Evolutionary conservation across 2,329 filamentous ascomycete species (phyloP).

Genomic region (Pseudogymnoascus destructans): DNA sequence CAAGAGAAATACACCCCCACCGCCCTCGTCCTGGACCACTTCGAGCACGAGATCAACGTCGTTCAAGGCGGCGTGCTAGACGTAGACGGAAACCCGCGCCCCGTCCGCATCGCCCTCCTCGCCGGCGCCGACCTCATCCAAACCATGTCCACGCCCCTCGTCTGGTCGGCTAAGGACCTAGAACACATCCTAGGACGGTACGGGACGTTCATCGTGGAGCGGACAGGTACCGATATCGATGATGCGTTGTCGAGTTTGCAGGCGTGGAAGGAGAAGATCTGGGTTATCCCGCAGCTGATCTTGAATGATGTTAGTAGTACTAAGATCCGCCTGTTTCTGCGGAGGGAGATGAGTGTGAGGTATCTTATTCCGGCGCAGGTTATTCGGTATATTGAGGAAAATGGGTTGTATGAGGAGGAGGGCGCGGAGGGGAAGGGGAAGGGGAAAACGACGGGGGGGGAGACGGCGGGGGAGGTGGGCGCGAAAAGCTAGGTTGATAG

Average conservation of each 20-base stretch:
- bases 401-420: conserved; percentile 48
- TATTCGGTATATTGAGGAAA: conserved; percentile 58
- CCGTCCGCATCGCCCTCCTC: conserved; percentile 59
- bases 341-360: conserved; percentile 69
- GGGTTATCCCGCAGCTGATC: conserved; percentile 79
- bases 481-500: neutral
- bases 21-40: conserved; percentile 79
- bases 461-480: neutral
- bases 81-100: conserved; percentile 51
- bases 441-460: conserved; percentile 10
- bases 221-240: conserved; percentile 77
- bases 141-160: conserved; percentile 54
- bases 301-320: conserved; percentile 74
- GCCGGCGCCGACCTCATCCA: conserved; percentile 66
- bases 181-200: conserved; percentile 71
- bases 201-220: conserved; percentile 76
- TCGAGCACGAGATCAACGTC: conserved; percentile 78
- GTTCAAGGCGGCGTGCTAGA: conserved; percentile 61
- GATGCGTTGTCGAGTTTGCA: conserved; percentile 73
- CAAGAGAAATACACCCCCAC: conserved; percentile 79
- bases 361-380: conserved; percentile 64
- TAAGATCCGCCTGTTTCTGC: conserved; percentile 69
- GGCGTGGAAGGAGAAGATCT: conserved; percentile 73
- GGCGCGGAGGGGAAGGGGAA: conserved; percentile 19
- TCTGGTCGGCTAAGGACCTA: conserved; percentile 77